Evolutionary conservation across 352 stramenopile genomes (phyloP), one percentile per base, ranked within the genome.

Genomic region (Pythium guiyangense): DNA sequence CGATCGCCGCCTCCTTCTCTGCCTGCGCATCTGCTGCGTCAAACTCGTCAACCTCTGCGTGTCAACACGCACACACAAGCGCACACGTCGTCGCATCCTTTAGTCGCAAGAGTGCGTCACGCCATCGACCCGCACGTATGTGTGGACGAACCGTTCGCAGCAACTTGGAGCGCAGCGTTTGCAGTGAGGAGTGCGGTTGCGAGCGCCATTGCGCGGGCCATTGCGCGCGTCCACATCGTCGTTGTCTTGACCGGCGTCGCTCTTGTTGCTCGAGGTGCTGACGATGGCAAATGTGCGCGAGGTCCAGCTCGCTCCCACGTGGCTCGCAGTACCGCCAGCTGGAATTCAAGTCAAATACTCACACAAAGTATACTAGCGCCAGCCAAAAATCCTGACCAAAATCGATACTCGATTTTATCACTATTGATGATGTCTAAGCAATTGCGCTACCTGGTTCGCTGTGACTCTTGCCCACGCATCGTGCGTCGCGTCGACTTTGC

Each of bases 11-110:
- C 11, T 66, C 59, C 47, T 80, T 48, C 43, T 51, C 10, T 47
- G 62, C 46, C 39, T 54, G 46, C 11, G 70, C 57, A 53, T 80
- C 69, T 10, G 60, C 56, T 18, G 64, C 57, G 49, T 84, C 74
- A 37, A 84, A 84, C 52, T 84, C 74, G 57, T 84, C 74, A 34
- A 44, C 34, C 1, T 64, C 58, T 64, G 43, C n/a, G 15, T 9
- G n/a, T 5, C 54, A 34, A 25, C 26, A 57, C 34, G 22, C 44
- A 39, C 39, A 52, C 26, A 52, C 22, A 49, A 50, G 26, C 17
- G 42, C 44, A 59, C 43, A 52, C 17, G 3, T 45, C 40, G 40
- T 6, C 40, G 42, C 42, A 47, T 47, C 20, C 14, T 9, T 22
- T 45, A 14, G 2, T 6, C 8, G 39, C 11, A 45, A 3, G 39